These are phyloP conservation scores for Castanea crenata DNA, from an alignment of 306 rosid species.

Conservation along the genomic window DNA sequence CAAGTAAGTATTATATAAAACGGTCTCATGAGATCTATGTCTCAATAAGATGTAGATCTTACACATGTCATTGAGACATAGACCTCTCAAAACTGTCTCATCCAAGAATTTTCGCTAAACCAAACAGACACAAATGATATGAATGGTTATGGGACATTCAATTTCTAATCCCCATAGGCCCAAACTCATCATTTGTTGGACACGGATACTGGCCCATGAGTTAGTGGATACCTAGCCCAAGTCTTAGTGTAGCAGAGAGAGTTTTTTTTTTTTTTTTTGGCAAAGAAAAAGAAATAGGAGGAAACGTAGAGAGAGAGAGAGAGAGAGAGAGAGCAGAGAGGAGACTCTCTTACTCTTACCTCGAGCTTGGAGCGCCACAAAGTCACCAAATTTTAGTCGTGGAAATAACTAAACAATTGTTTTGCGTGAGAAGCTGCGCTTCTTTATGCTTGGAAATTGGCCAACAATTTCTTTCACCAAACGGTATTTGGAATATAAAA, in stretches of 20 bases:
- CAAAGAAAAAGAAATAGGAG: background rate
- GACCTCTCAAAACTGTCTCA: rapidly evolving
- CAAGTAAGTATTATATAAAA: too few relatives aligned
- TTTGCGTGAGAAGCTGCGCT: background rate
- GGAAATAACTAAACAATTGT: background rate
- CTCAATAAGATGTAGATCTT: rapidly evolving
- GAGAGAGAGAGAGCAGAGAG: background rate
- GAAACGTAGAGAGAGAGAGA: background rate
- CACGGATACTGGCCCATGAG: background rate
- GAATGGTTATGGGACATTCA: too few relatives aligned
- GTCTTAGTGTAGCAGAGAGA: background rate
- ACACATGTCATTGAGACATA: too few relatives aligned
- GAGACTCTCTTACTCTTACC: background rate
- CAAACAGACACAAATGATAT: too few relatives aligned
- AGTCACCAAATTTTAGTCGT: background rate
- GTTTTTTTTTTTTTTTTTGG: too few relatives aligned
- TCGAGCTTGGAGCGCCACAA: background rate
- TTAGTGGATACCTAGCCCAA: background rate
- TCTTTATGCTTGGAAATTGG: background rate
- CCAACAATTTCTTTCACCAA: background rate
- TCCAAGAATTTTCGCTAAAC: too few relatives aligned
- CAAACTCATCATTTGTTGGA: too few relatives aligned
- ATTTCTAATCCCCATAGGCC: too few relatives aligned
- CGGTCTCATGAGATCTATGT: rapidly evolving
- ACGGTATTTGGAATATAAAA: background rate